A percentile compares a stretch with the other conserved stretches of the same genome.
Evolutionary conservation across 176 grass and related monocot species (phyloP).

Genomic region (Rhynchospora breviuscula): DNA sequence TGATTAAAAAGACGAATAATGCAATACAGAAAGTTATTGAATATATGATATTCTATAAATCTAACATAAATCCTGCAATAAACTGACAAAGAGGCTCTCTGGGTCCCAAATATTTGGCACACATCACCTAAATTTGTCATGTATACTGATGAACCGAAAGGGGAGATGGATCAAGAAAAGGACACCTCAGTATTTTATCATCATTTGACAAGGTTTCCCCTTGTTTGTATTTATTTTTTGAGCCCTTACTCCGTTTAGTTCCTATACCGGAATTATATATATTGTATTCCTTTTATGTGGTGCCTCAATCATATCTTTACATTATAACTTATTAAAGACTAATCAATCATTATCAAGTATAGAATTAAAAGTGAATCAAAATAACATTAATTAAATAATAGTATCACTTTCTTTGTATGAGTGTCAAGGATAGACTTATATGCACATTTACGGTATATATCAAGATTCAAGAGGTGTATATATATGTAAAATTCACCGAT

Average conservation of each 20-base stretch:
- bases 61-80: background rate
- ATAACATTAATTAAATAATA: background rate
- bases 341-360: background rate
- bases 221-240: background rate
- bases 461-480: background rate
- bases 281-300: background rate
- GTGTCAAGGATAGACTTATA: background rate
- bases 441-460: background rate
- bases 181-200: background rate
- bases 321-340: background rate
- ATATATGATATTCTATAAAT: background rate
- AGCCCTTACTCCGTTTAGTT: background rate
- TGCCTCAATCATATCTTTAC: background rate
- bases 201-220: background rate
- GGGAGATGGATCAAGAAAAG: constrained; percentile 14
- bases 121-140: constrained; percentile 12
- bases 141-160: background rate
- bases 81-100: background rate
- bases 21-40: background rate
- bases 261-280: background rate
- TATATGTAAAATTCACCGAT: background rate
- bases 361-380: background rate
- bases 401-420: background rate
- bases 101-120: background rate
- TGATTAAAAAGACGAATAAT: background rate